These are phyloP conservation scores for Kwoniella dejecticola DNA, from an alignment of 768 basidiomycete genomes.

Conservation along the genomic window DNA sequence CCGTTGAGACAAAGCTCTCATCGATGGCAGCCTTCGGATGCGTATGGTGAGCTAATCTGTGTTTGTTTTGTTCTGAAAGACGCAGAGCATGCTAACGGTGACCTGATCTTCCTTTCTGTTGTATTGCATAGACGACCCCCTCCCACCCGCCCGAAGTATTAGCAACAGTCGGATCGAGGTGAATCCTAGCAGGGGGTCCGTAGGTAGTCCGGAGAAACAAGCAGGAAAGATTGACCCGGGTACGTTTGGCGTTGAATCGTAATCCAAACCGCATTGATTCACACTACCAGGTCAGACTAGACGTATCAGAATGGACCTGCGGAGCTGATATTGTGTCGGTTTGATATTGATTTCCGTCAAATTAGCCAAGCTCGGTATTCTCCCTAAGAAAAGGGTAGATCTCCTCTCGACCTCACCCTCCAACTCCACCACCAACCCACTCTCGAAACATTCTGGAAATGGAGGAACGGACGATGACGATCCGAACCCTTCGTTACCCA, in stretches of 20 bases:
- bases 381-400: conserved; percentile 53
- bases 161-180: conserved; percentile 19
- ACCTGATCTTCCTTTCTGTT: neutral
- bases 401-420: conserved; percentile 49
- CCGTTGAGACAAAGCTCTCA: conserved; percentile 29
- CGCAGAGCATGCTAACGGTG: too few relatives aligned
- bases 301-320: too few relatives aligned
- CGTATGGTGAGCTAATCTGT: conserved; percentile 40
- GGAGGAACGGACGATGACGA: conserved; percentile 32
- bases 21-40: conserved; percentile 52
- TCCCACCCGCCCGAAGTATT: conserved; percentile 23
- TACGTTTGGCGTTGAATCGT: conserved; percentile 24
- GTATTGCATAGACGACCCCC: conserved; percentile 33
- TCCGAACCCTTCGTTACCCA: conserved; percentile 38
- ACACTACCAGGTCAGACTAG: too few relatives aligned
- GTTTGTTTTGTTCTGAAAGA: too few relatives aligned
- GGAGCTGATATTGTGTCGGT: too few relatives aligned
- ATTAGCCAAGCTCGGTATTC: conserved; percentile 55
- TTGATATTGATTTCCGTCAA: too few relatives aligned
- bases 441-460: neutral
- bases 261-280: too few relatives aligned
- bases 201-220: conserved; percentile 38
- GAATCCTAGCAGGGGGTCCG: conserved; percentile 28
- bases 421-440: conserved; percentile 14
- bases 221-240: conserved; percentile 49